Conservation (phyloP, 352 stramenopile species). For the Globisporangium nodosum region DNA sequence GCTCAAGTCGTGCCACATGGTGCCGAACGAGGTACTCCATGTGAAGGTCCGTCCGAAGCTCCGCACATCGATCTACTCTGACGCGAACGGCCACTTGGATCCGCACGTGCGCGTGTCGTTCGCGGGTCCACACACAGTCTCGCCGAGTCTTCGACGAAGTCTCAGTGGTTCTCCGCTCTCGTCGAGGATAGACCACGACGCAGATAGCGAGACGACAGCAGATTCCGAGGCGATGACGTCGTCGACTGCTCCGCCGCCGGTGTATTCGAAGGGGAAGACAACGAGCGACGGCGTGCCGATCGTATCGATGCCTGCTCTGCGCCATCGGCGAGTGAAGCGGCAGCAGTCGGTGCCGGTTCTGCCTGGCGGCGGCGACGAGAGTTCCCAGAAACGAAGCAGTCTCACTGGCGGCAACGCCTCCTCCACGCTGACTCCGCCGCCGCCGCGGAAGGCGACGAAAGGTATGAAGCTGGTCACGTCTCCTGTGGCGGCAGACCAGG, state of each 20-base stretch:
- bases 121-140: slow-evolving; percentile 1
- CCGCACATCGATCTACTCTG: slow-evolving; percentile 20
- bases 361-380: slow-evolving; percentile 9
- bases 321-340: slow-evolving; percentile 19
- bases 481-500: slow-evolving; percentile 24
- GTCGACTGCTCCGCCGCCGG: slow-evolving; percentile 1
- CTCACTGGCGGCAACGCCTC: slow-evolving; percentile 8
- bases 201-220: slow-evolving; percentile 1
- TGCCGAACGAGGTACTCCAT: slow-evolving; percentile 59
- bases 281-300: slow-evolving; percentile 6
- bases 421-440: neutral
- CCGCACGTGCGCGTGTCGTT: slow-evolving; percentile 19
- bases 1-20: slow-evolving; percentile 68
- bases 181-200: neutral
- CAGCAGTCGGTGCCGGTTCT: slow-evolving; percentile 21
- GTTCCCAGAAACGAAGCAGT: slow-evolving; percentile 15
- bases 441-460: slow-evolving; percentile 15
- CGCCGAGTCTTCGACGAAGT: slow-evolving; percentile 13
- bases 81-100: slow-evolving; percentile 12
- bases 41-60: slow-evolving; percentile 62
- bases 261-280: slow-evolving; percentile 2
- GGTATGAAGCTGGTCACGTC: slow-evolving; percentile 41
- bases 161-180: slow-evolving; percentile 1
- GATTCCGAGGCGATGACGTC: slow-evolving; percentile 7
- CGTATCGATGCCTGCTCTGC: slow-evolving; percentile 6